Evolutionary conservation across 257 asterid genomes (phyloP).

Genomic region (Verbascum thapsus): DNA sequence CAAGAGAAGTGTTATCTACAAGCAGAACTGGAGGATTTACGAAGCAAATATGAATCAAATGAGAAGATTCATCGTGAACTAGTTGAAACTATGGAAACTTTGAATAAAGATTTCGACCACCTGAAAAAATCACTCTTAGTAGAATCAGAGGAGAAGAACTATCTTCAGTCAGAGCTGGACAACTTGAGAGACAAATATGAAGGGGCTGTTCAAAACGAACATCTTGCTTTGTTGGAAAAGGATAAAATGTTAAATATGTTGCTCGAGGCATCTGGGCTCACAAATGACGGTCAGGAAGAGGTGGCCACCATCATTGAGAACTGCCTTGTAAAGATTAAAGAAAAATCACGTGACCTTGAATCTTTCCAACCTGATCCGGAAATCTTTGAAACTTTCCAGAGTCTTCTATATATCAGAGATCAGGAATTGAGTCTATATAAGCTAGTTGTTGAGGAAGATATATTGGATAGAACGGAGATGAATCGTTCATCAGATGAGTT

Average conservation of each 20-base stretch:
- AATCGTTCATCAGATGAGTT: constrained; percentile 52
- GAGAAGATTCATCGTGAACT: constrained; percentile 58
- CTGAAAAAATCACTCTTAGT: constrained; percentile 55
- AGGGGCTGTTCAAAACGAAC: constrained; percentile 48
- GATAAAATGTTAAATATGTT: constrained; percentile 53
- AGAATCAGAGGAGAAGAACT: constrained; percentile 70
- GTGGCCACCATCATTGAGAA: constrained; percentile 42
- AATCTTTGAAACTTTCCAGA: constrained; percentile 53
- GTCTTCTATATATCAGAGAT: constrained; percentile 64
- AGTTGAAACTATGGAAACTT: constrained; percentile 51
- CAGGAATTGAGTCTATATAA: constrained; percentile 60
- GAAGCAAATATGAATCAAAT: constrained; percentile 41
- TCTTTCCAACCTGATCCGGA: constrained; percentile 48
- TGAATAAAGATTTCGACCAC: constrained; percentile 52
- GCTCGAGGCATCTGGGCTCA: constrained; percentile 71
- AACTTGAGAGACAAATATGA: constrained; percentile 50
- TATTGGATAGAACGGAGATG: constrained; percentile 45
- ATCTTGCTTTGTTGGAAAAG: constrained; percentile 50
- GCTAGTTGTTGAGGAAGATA: constrained; percentile 64
- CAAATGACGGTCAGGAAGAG: constrained; percentile 40
- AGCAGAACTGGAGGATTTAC: constrained; percentile 64
- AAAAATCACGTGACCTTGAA: constrained; percentile 42
- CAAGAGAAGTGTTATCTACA: constrained; percentile 59
- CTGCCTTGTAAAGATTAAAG: constrained; percentile 69
- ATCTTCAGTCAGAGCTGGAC: constrained; percentile 54